A percentile compares a stretch with the other conserved stretches of the same genome.
phyloP scores from a whole-genome alignment of 83 land plant genomes.

The Diphasiastrum complanatum region DNA sequence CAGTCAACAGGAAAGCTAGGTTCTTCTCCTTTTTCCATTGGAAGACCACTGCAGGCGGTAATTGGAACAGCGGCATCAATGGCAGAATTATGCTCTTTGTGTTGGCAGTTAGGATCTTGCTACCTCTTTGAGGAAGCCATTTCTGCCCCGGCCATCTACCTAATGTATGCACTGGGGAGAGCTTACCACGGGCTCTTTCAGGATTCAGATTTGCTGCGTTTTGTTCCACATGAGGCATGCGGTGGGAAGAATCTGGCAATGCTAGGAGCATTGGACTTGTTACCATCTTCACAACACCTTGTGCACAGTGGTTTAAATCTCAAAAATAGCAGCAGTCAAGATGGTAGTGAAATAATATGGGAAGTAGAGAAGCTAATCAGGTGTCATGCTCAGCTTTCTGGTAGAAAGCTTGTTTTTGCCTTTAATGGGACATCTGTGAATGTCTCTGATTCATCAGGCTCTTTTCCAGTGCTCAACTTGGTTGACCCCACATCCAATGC shows the following conservation, averaged over 20 bases:
- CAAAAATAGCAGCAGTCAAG: no score
- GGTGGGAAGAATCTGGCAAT: slow-evolving; percentile 95
- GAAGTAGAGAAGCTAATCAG: slow-evolving; percentile 68
- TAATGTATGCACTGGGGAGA: slow-evolving; percentile 85
- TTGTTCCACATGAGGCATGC: slow-evolving; percentile 94
- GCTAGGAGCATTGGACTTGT: slow-evolving; percentile 69
- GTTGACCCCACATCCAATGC: slow-evolving; percentile 91
- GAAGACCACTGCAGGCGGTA: slow-evolving; percentile 76
- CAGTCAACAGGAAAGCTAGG: slow-evolving; percentile 91
- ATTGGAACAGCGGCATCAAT: slow-evolving; percentile 63
- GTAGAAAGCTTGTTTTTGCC: slow-evolving; percentile 89
- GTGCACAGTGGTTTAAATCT: no score
- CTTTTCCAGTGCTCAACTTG: slow-evolving; percentile 67
- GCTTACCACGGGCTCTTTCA: slow-evolving; percentile 94
- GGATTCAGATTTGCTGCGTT: slow-evolving; percentile 74
- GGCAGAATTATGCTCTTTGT: slow-evolving; percentile 50
- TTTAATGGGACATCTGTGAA: slow-evolving; percentile 91
- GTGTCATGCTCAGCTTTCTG: slow-evolving; percentile 65
- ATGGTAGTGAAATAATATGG: slow-evolving; percentile 88
- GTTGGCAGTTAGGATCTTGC: slow-evolving; percentile 79
- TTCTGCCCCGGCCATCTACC: slow-evolving; percentile 65
- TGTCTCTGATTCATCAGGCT: slow-evolving; percentile 44
- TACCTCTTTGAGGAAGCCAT: slow-evolving; percentile 95
- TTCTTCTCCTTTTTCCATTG: slow-evolving; percentile 75
- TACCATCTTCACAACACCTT: no score